Evolutionary conservation across 2,329 filamentous ascomycete genomes (phyloP).

Genomic region (Chaetothyriales sp.): DNA sequence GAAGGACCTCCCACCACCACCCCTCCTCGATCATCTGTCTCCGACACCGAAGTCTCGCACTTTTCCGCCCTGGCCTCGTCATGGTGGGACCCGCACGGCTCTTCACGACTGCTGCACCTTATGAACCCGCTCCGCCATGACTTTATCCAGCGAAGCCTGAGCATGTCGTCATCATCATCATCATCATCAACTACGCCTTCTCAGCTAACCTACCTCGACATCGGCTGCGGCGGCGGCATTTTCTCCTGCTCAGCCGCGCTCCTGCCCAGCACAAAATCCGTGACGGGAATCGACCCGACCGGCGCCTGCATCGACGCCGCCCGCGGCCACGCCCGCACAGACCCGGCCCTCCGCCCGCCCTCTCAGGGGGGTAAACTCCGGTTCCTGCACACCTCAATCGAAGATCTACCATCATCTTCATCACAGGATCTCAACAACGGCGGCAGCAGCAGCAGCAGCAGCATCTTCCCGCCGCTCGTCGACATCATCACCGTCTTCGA

Average conservation of each 20-base stretch:
- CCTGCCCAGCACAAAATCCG: conserved; percentile 25
- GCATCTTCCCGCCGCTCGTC: conserved; percentile 31
- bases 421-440: conserved; percentile 13
- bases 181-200: conserved; percentile 17
- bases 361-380: conserved; percentile 35
- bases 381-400: conserved; percentile 65
- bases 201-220: conserved; percentile 54
- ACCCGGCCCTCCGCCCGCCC: conserved; percentile 46
- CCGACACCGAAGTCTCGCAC: conserved; percentile 76
- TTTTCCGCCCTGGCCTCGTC: conserved; percentile 84
- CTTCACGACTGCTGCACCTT: conserved; percentile 80
- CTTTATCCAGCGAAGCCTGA: conserved; percentile 64
- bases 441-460: too few relatives aligned
- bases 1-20: background rate
- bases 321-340: conserved; percentile 55
- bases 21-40: conserved; percentile 52
- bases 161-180: conserved; percentile 15
- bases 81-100: conserved; percentile 95
- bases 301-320: conserved; percentile 44
- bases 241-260: conserved; percentile 58
- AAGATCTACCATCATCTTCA: conserved; percentile 37
- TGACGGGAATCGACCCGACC: conserved; percentile 33
- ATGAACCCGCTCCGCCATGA: conserved; percentile 96
- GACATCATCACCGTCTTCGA: conserved; percentile 84
- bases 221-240: conserved; percentile 92